Conservation (phyloP, 2,329 filamentous ascomycete genomes). For the Epichloe aotearoae region DNA sequence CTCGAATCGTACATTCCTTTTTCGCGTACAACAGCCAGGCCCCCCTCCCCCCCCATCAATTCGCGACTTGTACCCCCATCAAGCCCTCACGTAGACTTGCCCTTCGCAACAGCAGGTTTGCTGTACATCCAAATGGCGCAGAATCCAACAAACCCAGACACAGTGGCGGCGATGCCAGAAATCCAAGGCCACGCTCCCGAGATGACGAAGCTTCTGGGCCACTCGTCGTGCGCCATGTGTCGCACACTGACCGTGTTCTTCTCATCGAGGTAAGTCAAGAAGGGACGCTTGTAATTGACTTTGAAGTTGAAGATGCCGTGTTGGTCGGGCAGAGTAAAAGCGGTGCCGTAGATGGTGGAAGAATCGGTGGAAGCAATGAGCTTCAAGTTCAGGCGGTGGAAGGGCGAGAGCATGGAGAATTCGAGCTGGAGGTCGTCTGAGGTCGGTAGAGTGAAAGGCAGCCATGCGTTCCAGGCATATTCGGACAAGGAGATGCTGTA, state of each 20-base stretch:
- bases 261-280: conserved; percentile 79
- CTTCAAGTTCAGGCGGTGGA: conserved; percentile 70
- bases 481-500: conserved; percentile 86
- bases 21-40: background rate
- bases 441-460: conserved; percentile 56
- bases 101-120: conserved; percentile 26
- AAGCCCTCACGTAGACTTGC: conserved; percentile 17
- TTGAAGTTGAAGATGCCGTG: conserved; percentile 99
- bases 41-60: background rate
- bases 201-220: conserved; percentile 80
- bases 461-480: conserved; percentile 61
- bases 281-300: conserved; percentile 93
- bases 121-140: conserved; percentile 77
- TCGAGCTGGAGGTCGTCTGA: conserved; percentile 79
- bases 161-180: conserved; percentile 69
- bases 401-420: conserved; percentile 97
- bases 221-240: conserved; percentile 96
- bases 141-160: conserved; percentile 74
- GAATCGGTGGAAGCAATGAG: conserved; percentile 44
- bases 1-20: conserved; percentile 1
- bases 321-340: conserved; percentile 83
- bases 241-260: conserved; percentile 90
- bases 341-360: conserved; percentile 57
- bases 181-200: conserved; percentile 92
- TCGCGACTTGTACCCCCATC: background rate